phyloP scores from a whole-genome alignment of 176 grass and related monocot species.

The Zoysia pacifica region DNA sequence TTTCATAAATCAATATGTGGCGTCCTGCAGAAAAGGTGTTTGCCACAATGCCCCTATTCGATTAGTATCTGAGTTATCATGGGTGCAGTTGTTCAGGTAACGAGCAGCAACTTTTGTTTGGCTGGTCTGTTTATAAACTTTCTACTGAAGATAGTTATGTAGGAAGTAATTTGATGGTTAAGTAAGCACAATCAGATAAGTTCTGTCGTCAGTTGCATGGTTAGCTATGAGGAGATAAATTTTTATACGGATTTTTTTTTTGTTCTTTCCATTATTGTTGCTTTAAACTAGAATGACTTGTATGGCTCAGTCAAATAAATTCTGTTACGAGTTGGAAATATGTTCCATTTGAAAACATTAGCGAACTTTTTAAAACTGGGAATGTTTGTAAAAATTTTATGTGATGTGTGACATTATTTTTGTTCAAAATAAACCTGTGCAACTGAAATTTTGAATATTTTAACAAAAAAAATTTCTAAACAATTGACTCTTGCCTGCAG shows the following conservation, averaged over 20 bases:
- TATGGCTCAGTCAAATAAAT: neutral
- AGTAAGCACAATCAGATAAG: too few relatives aligned
- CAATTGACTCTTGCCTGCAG: constrained; percentile 45
- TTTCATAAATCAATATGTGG: too few relatives aligned
- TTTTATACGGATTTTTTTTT: neutral
- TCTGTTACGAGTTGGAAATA: neutral
- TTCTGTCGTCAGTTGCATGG: too few relatives aligned
- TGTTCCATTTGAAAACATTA: constrained; percentile 11
- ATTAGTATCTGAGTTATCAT: too few relatives aligned
- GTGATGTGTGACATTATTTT: neutral
- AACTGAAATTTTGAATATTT: neutral
- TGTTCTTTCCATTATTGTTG: neutral
- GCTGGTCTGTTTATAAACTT: too few relatives aligned
- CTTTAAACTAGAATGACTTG: neutral
- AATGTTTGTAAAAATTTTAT: neutral
- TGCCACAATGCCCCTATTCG: too few relatives aligned
- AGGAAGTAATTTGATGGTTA: too few relatives aligned
- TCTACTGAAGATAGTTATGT: too few relatives aligned
- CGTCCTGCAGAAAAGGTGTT: too few relatives aligned
- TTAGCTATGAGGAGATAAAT: neutral
- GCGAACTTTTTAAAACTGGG: neutral
- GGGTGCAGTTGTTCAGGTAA: too few relatives aligned
- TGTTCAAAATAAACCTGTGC: neutral
- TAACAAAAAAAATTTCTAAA: neutral
- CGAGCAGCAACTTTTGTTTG: too few relatives aligned